Conservation (phyloP, 2,329 filamentous ascomycete genomes). For the Neonectria magnoliae region DNA sequence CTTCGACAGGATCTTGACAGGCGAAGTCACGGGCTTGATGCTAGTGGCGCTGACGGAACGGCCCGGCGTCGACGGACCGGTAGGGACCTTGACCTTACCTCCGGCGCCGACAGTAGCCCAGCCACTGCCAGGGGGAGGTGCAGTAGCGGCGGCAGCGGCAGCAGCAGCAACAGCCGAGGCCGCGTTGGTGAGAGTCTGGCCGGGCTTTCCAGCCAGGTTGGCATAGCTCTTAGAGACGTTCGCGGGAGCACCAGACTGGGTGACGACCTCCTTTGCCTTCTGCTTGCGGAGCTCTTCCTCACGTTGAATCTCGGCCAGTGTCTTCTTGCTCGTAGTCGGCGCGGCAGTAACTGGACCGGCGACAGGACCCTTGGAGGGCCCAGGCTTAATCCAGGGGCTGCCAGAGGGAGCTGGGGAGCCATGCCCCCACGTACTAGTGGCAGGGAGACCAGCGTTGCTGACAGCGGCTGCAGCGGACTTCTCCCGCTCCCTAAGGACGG, state of each 20-base stretch:
- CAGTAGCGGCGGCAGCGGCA: constrained; percentile 48
- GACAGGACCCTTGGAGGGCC: constrained; percentile 53
- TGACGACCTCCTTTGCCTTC: constrained; percentile 66
- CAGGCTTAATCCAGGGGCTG: constrained; percentile 75
- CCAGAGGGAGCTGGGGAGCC: constrained; percentile 75
- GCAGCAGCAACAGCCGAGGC: constrained; percentile 48
- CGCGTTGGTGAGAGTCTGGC: constrained; percentile 49
- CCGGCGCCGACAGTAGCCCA: constrained; percentile 97
- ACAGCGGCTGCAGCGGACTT: constrained; percentile 60
- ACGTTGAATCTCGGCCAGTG: constrained; percentile 92
- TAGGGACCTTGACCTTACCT: constrained; percentile 86
- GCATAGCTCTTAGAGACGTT: constrained; percentile 87
- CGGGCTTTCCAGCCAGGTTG: constrained; percentile 86
- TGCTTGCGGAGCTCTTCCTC: constrained; percentile 88
- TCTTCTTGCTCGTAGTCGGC: constrained; percentile 75
- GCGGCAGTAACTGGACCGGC: constrained; percentile 36
- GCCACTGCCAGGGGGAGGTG: constrained; percentile 60
- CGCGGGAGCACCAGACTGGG: constrained; percentile 59
- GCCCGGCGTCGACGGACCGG: constrained; percentile 61
- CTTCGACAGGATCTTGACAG: constrained; percentile 62
- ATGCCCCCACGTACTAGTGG: constrained; percentile 89
- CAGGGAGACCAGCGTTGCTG: constrained; percentile 72
- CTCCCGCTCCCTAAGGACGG: constrained; percentile 68
- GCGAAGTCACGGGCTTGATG: constrained; percentile 56
- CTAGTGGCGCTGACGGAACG: constrained; percentile 57